These are phyloP conservation scores for Citrus inodora DNA, from an alignment of 345 rosid genomes.

Conservation along the genomic window DNA sequence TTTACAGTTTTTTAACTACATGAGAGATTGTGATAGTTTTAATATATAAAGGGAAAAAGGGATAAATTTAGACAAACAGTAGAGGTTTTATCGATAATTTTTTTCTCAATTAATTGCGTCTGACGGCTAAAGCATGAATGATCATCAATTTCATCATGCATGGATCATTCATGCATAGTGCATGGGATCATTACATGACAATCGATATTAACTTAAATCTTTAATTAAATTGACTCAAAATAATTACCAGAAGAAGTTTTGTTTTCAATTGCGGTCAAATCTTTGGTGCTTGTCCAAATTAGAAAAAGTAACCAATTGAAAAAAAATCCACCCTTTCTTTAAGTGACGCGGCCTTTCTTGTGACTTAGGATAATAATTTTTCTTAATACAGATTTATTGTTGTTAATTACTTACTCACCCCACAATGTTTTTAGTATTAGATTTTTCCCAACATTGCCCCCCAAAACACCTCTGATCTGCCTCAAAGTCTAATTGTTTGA, in stretches of 20 bases:
- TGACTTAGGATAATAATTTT: neutral
- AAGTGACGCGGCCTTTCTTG: neutral
- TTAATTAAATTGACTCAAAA: neutral
- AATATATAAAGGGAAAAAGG: too few species aligned
- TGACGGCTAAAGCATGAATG: neutral
- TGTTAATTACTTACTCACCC: too few species aligned
- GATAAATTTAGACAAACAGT: too few species aligned
- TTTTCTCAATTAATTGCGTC: neutral
- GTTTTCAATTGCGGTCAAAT: neutral
- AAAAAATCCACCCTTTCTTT: neutral
- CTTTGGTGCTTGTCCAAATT: neutral
- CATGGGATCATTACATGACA: neutral
- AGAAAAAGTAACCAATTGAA: neutral
- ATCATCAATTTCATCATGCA: neutral
- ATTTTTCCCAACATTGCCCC: too few species aligned
- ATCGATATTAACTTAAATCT: neutral
- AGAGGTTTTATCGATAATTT: too few species aligned
- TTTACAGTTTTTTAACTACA: too few species aligned
- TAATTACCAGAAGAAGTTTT: neutral
- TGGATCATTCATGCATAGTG: neutral
- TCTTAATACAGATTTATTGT: too few species aligned
- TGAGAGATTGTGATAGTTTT: too few species aligned
- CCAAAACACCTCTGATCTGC: too few species aligned
- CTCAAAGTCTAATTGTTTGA: too few species aligned
- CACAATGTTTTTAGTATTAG: too few species aligned